Percentiles rank a stretch among this genome's conserved stretches.
These are phyloP conservation scores for Xylariaceae sp. DNA, from an alignment of 2,329 filamentous ascomycete genomes.

Conservation along the genomic window DNA sequence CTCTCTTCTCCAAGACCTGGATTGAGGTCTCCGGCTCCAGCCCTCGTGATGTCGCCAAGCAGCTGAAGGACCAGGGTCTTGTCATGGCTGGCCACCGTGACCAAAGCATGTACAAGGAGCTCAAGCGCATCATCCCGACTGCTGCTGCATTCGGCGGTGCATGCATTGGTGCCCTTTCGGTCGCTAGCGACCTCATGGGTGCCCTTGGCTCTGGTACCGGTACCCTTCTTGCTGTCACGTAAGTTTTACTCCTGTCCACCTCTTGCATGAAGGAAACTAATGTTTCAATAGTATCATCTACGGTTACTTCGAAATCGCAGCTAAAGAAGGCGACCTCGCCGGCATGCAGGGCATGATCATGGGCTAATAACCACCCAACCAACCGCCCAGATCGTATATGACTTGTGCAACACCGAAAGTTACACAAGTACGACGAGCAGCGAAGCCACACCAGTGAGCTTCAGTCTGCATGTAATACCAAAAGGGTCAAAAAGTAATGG, in stretches of 20 bases:
- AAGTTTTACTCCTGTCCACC: constrained; percentile 49
- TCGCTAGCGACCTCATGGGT: constrained; percentile 91
- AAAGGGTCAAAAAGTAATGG: constrained; percentile 26
- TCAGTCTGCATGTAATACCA: constrained; percentile 27
- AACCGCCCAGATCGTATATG: constrained; percentile 6
- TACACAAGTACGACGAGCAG: constrained; percentile 23
- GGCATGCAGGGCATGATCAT: constrained; percentile 74
- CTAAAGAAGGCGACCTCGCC: constrained; percentile 93
- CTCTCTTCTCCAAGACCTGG: constrained; percentile 99
- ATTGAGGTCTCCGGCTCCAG: constrained; percentile 98
- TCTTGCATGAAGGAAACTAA: constrained; percentile 24
- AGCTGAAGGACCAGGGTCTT: constrained; percentile 98
- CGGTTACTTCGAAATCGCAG: constrained; percentile 98
- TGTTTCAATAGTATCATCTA: constrained; percentile 79
- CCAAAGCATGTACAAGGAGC: constrained; percentile 99
- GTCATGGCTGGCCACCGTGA: constrained; percentile 99
- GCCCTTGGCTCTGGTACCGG: constrained; percentile 95
- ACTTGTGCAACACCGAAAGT: constrained; percentile 12
- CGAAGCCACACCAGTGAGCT: constrained; percentile 20
- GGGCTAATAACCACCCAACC: constrained; percentile 50
- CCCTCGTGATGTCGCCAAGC: constrained; percentile 97
- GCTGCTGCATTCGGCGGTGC: constrained; percentile 97
- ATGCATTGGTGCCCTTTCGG: constrained; percentile 95
- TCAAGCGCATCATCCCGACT: constrained; percentile 98
- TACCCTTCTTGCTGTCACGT: constrained; percentile 97